Base-by-base conservation (phyloP, 331 rosid species). In the Telfairia occidentalis region DNA sequence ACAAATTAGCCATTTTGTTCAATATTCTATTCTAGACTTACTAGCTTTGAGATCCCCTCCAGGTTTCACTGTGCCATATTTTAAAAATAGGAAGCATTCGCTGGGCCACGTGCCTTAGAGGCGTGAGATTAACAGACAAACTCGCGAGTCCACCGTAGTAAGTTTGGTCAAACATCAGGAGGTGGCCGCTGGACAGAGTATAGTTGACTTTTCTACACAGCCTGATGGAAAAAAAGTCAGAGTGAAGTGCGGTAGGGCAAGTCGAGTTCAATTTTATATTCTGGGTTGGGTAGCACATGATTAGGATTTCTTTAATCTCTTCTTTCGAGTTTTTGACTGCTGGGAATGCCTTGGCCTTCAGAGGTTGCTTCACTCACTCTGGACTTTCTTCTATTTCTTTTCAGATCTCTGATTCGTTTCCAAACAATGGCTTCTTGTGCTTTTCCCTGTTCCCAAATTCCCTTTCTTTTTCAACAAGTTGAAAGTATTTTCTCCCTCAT, bases 71-170 rank as follows among this genome's bases (percentile, higher is more conserved):
- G 8, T 42, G 13, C 74, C 3, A 3, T 38, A 26, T 2, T 50
- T 61, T 19, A 5, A 37, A 64, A 59, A 18, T n/a, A 35, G 74
- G 28, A n/a, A 28, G 40, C 37, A 42, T 45, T 84, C 87, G 73
- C 75, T 50, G 45, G 23, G 50, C 61, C 92, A 89, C 88, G 86
- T 87, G 90, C 78, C 65, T 45, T 37, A 26, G 80, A 79, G 74
- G 55, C 85, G 78, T 77, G 71, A 49, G 48, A 12, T 24, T 29
- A 52, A 10, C n/a, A 50, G 37, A 28, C 75, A 70, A 28, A 7
- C 73, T 61, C 11, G 78, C 42, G 29, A 64, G 79, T 82, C 63
- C 77, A 80, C 64, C 57, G 34, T 46, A 79, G 78, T 52, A 30
- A 42, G 49, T 24, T 64, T 18, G 79, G 86, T 83, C 90, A 84